Base-by-base conservation (phyloP, 78 protist genomes). In the Anaeramoeba ignava region DNA sequence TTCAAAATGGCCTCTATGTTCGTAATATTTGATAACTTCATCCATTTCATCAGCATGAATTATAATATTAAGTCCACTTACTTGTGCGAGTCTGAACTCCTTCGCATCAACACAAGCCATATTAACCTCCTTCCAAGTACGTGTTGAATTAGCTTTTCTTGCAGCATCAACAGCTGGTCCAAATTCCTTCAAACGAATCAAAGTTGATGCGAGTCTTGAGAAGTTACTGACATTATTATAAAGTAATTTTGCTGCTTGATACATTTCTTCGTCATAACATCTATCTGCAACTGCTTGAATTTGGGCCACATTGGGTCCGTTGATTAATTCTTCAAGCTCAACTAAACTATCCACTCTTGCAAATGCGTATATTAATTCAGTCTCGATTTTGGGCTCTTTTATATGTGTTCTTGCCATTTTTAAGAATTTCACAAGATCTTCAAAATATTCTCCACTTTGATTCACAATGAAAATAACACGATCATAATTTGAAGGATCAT, bases 131-230 rank as follows among this genome's bases (percentile, higher is more conserved):
- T 91, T 93, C 99, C 99, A 98, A 0, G 98, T 93, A 80, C 88
- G 80, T 85, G 90, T 89, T 86, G 86, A 80, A 91, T 91, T 91
- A 90, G 99, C 99, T 83, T 96, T 94, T 88, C 96, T 91, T 0
- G 99, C 99, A 8, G 98, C 92, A 17, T 97, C 99, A 31, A 98
- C 98, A 3, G 99, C 99, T 17, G 87, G 94, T 84, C 90, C 93
- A 82, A 40, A 81, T 84, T 92, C 92, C 38, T 85, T 87, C 37
- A 97, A 90, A 82, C 82, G 81, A 42, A 97, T 93, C 33, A 95
- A 94, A 67, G 98, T 92, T 36, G 88, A 40, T 8, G 99, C 96
- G 42, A 98, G 95, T 39, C 91, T 79, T 73, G 91, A 91, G 78
- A 85, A 93, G 89, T 98, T 96, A 87, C 86, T 68, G 82, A 93